Percentiles rank a stretch among this genome's conserved stretches.
phyloP scores from a whole-genome alignment of 345 rosid genomes.

The Mercurialis annua region DNA sequence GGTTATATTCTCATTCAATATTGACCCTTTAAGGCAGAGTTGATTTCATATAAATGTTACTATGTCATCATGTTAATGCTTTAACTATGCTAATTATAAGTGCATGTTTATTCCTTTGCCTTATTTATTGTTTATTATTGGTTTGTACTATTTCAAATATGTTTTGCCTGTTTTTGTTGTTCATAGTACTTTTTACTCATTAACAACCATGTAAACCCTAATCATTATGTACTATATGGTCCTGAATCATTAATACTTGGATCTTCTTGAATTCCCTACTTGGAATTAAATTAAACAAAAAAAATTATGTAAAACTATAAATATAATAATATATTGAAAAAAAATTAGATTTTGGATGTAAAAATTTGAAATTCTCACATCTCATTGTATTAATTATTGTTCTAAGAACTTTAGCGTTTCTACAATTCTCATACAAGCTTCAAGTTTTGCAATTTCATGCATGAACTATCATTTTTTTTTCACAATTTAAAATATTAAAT shows the following conservation, averaged over 20 bases:
- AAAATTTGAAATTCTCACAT: no score
- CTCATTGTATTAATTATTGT: no score
- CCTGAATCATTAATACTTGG: not conserved
- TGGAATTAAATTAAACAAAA: no score
- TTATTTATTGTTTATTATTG: not conserved
- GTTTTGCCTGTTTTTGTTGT: constrained; percentile 12
- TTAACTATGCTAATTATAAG: not conserved
- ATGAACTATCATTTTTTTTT: no score
- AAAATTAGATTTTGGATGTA: no score
- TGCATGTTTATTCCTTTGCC: constrained; percentile 1
- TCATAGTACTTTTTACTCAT: not conserved
- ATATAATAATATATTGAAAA: no score
- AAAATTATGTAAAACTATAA: no score
- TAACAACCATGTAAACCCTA: not conserved
- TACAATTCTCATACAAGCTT: no score
- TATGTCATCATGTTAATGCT: not conserved
- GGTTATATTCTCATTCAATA: not conserved
- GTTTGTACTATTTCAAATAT: not conserved
- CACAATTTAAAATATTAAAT: no score
- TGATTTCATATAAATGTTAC: not conserved
- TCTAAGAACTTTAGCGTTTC: no score
- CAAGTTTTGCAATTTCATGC: no score
- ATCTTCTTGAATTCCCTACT: not conserved
- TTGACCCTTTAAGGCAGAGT: constrained; percentile 2
- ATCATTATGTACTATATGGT: constrained; percentile 7